These are phyloP conservation scores for Aspergillus sclerotioniger DNA, from an alignment of 495 filamentous ascomycete species.

Conservation along the genomic window DNA sequence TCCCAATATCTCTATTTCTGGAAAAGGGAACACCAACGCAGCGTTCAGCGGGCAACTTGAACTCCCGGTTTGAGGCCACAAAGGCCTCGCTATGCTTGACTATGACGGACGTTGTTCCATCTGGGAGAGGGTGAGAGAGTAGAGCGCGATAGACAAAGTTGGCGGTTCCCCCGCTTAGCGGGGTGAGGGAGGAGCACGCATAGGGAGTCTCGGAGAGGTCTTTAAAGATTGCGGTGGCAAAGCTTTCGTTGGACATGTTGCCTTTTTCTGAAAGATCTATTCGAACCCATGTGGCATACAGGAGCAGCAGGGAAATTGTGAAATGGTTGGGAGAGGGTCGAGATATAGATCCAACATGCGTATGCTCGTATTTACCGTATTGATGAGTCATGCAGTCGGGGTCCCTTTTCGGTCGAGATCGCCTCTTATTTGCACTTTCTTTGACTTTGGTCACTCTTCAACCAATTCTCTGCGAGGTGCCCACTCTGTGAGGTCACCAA, in stretches of 20 bases:
- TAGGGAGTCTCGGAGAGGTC: constrained; percentile 39
- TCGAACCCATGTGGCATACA: neutral
- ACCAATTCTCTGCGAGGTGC: too few species aligned
- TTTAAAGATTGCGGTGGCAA: constrained; percentile 12
- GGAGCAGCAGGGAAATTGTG: too few species aligned
- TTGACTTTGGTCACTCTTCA: too few species aligned
- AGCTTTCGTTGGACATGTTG: constrained; percentile 9
- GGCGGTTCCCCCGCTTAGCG: constrained; percentile 54
- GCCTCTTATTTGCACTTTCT: too few species aligned
- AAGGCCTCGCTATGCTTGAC: constrained; percentile 57
- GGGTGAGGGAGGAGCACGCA: constrained; percentile 46
- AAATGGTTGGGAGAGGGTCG: neutral
- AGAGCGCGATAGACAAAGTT: constrained; percentile 61
- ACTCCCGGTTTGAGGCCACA: constrained; percentile 44
- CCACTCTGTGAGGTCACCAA: too few species aligned
- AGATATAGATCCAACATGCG: neutral
- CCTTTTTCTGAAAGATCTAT: neutral
- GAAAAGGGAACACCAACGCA: constrained; percentile 39
- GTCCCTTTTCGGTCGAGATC: neutral
- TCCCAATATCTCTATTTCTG: constrained; percentile 9
- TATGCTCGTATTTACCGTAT: neutral
- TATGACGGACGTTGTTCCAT: constrained; percentile 37
- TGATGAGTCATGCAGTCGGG: neutral
- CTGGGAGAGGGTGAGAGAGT: constrained; percentile 28
- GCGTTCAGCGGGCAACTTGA: constrained; percentile 46